Conservation (phyloP, 2,329 filamentous ascomycete genomes). For the Dothideomycetes sp. region DNA sequence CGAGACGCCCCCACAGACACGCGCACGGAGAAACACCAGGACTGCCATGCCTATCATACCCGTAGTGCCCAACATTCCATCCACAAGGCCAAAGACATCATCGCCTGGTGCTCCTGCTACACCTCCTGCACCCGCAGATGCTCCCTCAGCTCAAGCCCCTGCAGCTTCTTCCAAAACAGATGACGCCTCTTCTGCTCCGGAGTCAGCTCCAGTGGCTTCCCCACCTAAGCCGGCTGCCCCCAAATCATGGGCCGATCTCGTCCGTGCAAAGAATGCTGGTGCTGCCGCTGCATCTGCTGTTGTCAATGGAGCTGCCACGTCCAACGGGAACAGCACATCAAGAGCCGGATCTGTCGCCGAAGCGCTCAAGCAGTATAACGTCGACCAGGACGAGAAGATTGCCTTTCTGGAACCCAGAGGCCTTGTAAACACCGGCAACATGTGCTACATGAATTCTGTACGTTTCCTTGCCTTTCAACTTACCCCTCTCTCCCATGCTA, state of each 20-base stretch:
- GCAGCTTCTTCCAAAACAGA: conserved; percentile 18
- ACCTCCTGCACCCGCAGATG: background rate
- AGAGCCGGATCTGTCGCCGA: conserved; percentile 60
- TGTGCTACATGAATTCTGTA: conserved; percentile 99
- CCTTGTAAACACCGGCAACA: conserved; percentile 92
- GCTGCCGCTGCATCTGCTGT: conserved; percentile 19
- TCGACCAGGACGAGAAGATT: conserved; percentile 54
- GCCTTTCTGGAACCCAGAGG: conserved; percentile 86
- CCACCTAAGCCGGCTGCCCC: conserved; percentile 27
- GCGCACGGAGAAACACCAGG: conserved; percentile 28
- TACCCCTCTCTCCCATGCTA: conserved; percentile 16
- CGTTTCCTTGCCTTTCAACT: conserved; percentile 25
- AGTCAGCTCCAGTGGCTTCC: too few relatives aligned
- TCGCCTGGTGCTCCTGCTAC: conserved; percentile 19
- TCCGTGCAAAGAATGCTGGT: conserved; percentile 39
- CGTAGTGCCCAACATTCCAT: conserved; percentile 29
- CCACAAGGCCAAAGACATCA: conserved; percentile 27
- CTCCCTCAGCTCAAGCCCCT: conserved; percentile 10
- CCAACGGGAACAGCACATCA: conserved; percentile 24
- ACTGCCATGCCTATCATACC: conserved; percentile 43
- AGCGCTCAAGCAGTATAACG: conserved; percentile 62
- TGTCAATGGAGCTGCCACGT: conserved; percentile 12
- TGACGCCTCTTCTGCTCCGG: conserved; percentile 26
- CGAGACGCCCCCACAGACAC: conserved; percentile 16
- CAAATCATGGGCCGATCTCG: conserved; percentile 59